A percentile compares a stretch with the other conserved stretches of the same genome.
Evolutionary conservation across 2,329 filamentous ascomycete genomes (phyloP).

Genomic region (Emergomyces pasteurianus): DNA sequence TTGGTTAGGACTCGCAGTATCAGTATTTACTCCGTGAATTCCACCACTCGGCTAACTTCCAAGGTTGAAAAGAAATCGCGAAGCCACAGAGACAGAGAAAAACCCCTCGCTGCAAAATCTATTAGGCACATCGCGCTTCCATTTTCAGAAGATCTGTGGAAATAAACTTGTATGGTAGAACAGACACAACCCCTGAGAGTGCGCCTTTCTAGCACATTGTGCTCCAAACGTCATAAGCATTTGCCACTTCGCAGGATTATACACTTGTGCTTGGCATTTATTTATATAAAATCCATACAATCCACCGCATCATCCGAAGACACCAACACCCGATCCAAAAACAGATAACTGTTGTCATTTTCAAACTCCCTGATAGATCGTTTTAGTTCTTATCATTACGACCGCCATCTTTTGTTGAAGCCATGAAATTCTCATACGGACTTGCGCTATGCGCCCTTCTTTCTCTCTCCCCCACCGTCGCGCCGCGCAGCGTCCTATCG

Average conservation of each 20-base stretch:
- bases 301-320: neutral
- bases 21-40: no score
- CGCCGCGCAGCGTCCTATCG: conserved; percentile 16
- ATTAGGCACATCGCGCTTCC: neutral
- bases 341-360: neutral
- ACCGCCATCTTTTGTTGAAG: neutral
- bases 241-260: neutral
- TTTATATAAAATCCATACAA: neutral
- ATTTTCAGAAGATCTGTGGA: neutral
- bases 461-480: conserved; percentile 18
- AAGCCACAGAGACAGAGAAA: no score
- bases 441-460: conserved; percentile 17
- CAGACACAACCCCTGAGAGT: neutral
- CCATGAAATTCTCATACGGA: conserved; percentile 23
- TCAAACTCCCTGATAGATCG: neutral
- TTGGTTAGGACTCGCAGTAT: neutral
- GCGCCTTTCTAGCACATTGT: neutral
- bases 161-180: neutral
- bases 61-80: no score
- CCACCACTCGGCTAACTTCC: no score
- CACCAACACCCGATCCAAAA: neutral
- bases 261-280: neutral
- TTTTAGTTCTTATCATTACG: neutral
- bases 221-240: neutral
- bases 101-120: no score